Evolutionary conservation across 2,329 filamentous ascomycete species (phyloP), one percentile per base, ranked within the genome.

Genomic region (Acrocalymma vagum): DNA sequence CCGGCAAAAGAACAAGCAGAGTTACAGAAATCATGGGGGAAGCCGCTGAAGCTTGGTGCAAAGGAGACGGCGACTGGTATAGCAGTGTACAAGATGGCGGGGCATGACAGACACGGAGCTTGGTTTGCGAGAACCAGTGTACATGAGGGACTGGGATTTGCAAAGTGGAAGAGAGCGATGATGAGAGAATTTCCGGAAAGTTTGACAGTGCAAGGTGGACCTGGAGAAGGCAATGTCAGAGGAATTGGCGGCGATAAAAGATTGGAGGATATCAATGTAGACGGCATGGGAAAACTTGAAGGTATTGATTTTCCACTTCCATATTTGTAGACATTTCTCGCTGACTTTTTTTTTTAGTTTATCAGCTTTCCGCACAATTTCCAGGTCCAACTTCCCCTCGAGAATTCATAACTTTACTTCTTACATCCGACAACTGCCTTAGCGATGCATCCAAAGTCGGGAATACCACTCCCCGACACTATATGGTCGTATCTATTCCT

Each of bases 51-150:
- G 70, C 71, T 90, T 39, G 83, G 79, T 27, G 70, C 81, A 3
- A 84, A 79, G 53, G 86, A 92, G 14, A 94, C 95, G 60, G 88
- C 90, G 1, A 75, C 90, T 7, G 84, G 80, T 0, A 85, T 96
- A 48, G 79, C 78, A 39, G 84, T 96, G 16, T 96, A 88, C 73
- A 95, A 95, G 67, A 78, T 94, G 45, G 74, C 79, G 0, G 83
- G 86, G 3, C 86, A 88, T 57, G 93, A 97, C 68, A 85, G 90
- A 24, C 86, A 86, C 51, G 93, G 92, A 2, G 79, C 88, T 6
- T 97, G 93, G 93, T 97, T 96, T 70, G 90, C 90, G 16, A 77
- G 93, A 39, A 78, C 87, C 32, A 95, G 90, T 63, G 78, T 95
- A 14, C 91, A 96, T 60, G 84, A 88, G 55, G 88, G 86, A 0